These are phyloP conservation scores for Penicillium fimorum DNA, from an alignment of 495 filamentous ascomycete genomes.

Conservation along the genomic window DNA sequence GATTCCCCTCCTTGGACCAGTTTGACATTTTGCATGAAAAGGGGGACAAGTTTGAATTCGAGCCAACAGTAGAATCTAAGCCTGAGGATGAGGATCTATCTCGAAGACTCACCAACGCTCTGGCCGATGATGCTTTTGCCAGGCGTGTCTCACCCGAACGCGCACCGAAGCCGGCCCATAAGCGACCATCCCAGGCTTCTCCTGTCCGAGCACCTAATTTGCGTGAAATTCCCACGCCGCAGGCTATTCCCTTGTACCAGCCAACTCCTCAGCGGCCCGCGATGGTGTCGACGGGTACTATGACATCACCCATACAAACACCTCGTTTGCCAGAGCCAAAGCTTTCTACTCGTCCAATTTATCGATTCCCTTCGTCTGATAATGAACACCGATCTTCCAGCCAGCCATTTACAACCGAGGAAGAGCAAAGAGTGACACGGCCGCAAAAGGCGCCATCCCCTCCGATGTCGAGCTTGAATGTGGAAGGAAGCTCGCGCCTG, in stretches of 20 bases:
- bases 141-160: conserved; percentile 41
- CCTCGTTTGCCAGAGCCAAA: conserved; percentile 48
- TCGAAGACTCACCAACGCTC: conserved; percentile 72
- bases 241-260: conserved; percentile 52
- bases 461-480: conserved; percentile 26
- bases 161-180: conserved; percentile 23
- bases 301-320: conserved; percentile 75
- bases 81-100: conserved; percentile 61
- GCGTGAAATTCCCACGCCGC: conserved; percentile 24
- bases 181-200: conserved; percentile 31
- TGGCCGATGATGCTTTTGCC: conserved; percentile 88
- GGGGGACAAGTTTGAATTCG: conserved; percentile 86
- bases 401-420: conserved; percentile 37
- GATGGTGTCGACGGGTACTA: conserved; percentile 93
- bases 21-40: conserved; percentile 88
- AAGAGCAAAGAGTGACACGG: conserved; percentile 23
- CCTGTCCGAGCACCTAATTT: conserved; percentile 24
- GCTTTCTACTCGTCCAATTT: conserved; percentile 50
- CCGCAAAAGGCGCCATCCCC: conserved; percentile 32
- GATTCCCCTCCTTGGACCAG: conserved; percentile 90
- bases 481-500: conserved; percentile 52
- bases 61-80: conserved; percentile 48
- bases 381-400: conserved; percentile 57
- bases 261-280: conserved; percentile 57
- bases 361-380: conserved; percentile 59